These are phyloP conservation scores for Serendipita sp. DNA, from an alignment of 768 basidiomycete genomes.

Conservation along the genomic window DNA sequence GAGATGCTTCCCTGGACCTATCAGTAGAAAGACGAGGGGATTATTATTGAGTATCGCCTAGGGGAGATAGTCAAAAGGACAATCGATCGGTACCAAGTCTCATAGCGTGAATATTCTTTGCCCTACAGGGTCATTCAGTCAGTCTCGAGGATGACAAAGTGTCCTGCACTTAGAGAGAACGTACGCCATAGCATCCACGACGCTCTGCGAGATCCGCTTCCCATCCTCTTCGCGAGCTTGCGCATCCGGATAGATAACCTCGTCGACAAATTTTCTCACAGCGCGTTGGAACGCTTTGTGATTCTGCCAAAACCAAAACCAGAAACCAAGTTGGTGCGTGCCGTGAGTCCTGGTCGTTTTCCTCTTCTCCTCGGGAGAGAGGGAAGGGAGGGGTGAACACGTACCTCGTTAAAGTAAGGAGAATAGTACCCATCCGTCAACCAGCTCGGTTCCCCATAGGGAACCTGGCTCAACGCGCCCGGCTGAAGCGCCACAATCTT, in stretches of 20 bases:
- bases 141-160: not conserved
- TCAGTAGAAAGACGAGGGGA: no score
- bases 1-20: constrained; percentile 79
- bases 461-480: constrained; percentile 57
- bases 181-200: constrained; percentile 68
- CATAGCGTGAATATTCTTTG: constrained; percentile 72
- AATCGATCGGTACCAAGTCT: constrained; percentile 48
- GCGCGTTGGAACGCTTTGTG: constrained; percentile 47
- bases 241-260: constrained; percentile 37
- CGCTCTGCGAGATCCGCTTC: constrained; percentile 61
- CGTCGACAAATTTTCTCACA: constrained; percentile 52
- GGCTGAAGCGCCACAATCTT: constrained; percentile 34
- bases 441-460: constrained; percentile 85
- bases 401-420: constrained; percentile 62
- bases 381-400: no score
- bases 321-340: no score
- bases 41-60: not conserved
- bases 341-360: no score
- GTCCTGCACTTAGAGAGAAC: constrained; percentile 11
- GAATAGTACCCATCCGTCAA: constrained; percentile 50
- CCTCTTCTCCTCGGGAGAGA: not conserved
- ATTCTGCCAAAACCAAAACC: constrained; percentile 24
- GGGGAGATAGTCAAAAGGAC: not conserved
- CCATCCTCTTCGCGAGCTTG: constrained; percentile 56
- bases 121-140: constrained; percentile 27